phyloP scores from a whole-genome alignment of 75 land plant species.

The Pinus tabuliformis region DNA sequence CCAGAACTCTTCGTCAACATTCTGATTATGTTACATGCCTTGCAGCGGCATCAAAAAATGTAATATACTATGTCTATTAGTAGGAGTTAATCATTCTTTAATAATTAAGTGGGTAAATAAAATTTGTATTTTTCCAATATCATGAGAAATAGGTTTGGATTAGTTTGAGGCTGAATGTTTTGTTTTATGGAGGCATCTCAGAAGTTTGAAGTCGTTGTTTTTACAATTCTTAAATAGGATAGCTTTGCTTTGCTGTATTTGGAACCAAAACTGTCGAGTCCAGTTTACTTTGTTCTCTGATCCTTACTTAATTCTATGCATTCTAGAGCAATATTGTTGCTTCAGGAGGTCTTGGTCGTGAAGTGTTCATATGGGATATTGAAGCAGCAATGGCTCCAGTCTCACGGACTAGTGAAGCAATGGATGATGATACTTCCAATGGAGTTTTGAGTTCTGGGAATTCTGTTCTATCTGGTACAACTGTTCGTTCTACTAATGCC shows the following conservation, averaged over 20 bases:
- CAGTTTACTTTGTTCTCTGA: constrained; percentile 12
- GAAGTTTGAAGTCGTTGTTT: background rate
- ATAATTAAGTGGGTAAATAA: background rate
- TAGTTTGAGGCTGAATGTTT: background rate
- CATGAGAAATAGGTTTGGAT: background rate
- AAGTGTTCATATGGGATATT: constrained; percentile 96
- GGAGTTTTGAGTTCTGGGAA: constrained; percentile 42
- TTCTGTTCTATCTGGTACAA: constrained; percentile 26
- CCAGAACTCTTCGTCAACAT: constrained; percentile 87
- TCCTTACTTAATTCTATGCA: constrained; percentile 32
- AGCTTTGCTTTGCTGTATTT: background rate
- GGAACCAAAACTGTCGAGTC: background rate
- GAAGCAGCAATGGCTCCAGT: constrained; percentile 81
- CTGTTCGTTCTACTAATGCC: constrained; percentile 50
- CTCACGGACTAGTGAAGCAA: constrained; percentile 55
- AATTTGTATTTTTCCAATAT: background rate
- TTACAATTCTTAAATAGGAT: background rate
- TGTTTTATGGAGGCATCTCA: background rate
- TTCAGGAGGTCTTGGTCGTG: constrained; percentile 97
- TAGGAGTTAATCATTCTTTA: background rate
- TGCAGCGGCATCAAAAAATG: constrained; percentile 86
- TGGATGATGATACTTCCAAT: constrained; percentile 65
- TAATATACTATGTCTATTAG: constrained; percentile 26
- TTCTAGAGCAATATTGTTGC: constrained; percentile 91
- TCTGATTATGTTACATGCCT: constrained; percentile 97